Evolutionary conservation across 148 eudicot genomes (phyloP), one percentile per base, ranked within the genome.

Genomic region (Spergularia marina): DNA sequence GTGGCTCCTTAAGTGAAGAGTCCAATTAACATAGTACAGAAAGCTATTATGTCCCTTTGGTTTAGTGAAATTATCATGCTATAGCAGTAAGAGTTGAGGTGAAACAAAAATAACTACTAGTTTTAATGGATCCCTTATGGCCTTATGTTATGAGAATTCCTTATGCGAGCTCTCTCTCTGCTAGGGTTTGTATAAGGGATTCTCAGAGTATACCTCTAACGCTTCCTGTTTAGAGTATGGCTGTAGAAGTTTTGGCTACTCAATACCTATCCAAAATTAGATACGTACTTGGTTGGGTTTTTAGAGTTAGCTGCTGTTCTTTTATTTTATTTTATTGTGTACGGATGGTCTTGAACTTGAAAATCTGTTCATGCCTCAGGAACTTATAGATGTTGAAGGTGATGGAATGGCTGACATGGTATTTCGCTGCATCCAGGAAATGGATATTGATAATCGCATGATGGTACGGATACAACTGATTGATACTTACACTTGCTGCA

Each of bases 401-500:
- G 98, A 95, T 90, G 98, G 98, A 65, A 81, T 95, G 90, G 98
- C 97, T 82, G 98, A 95, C 82, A 92, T 95, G 98, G 97, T 92
- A 79, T 95, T 95, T 70, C 96, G 83, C 85, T 92, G 98, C 84
- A 95, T 95, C 76, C 98, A 92, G 75, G 97, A 95, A 79, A 95
- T 95, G 98, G 98, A 95, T 79, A 95, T 95, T 76, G 98, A 95
- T 84, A 95, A 95, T 73, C 86, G 98, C 62, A 95, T 95, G 98
- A 92, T 89, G 96, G 98, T 95, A 92, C 12, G 59, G 14, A 39
- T 12, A 30, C 36, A 56, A 47, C n/a, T 56, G 71, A 41, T 21
- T 25, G 23, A 34, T 61, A 8, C 66, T 56, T 72, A 52, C 51
- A 23, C 40, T 47, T 21, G 74, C 58, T 56, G 40, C 10, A 60